Evolutionary conservation across 2,329 filamentous ascomycete species (phyloP), one percentile per base, ranked within the genome.

Genomic region (Penicillium decumbens): DNA sequence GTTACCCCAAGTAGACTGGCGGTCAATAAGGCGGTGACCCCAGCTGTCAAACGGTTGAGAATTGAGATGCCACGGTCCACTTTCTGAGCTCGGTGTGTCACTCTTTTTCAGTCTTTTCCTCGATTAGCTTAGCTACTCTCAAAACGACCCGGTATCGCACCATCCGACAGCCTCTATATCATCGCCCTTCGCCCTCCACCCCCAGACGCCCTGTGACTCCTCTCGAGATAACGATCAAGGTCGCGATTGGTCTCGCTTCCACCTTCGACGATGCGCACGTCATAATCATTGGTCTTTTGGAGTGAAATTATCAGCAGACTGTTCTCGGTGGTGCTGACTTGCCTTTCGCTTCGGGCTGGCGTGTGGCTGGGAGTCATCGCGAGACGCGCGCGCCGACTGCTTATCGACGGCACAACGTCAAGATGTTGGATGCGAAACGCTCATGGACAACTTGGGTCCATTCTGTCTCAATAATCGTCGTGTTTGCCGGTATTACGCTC

Each of bases 31-130:
- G 58, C 58, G 58, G 58, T 61, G 42, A 53, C 54, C 53, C 51
- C 51, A 51, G 52, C 45, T 50, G 42, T 46, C 49, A 50, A 41
- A 46, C 46, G n/a, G 49, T 42, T 44, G 49, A 55, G 53, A 57
- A 47, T 42, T 44, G 49, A 55, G 53, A 57, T 60, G 58, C 54
- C 58, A 61, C 51, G 51, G 40, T 57, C 58, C 57, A 59, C 57
- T 56, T 40, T 27, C 27, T 12, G 24, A 50, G 44, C 43, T 45
- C 35, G 23, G 30, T 38, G 18, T 45, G 28, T 45, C 28, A 38
- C 41, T 50, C 45, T 23, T 23, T 43, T 39, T 32, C 20, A 33
- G 39, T 23, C 29, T 25, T n/a, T 39, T 37, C 33, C 23, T 8
- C 18, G 24, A 42, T 32, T 49, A 30, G 40, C 37, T 7, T 20